phyloP scores from a whole-genome alignment of 1,139 yeast genomes.

The Nakaseomyces sp. region DNA sequence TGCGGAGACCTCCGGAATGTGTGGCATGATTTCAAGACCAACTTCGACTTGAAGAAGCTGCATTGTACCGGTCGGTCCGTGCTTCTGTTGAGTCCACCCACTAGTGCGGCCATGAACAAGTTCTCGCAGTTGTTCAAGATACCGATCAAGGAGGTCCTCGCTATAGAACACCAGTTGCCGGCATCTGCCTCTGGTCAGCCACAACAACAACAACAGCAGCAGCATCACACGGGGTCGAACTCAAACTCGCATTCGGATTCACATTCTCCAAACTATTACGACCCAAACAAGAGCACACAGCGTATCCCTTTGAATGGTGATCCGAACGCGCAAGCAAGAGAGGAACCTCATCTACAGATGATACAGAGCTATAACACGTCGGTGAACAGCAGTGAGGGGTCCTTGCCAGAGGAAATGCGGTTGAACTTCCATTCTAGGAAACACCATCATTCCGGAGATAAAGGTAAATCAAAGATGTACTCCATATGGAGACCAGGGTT shows the following conservation, averaged over 20 bases:
- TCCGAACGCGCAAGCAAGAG: too few species aligned
- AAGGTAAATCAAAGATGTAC: background rate
- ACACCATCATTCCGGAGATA: background rate
- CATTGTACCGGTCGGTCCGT: slow-evolving; percentile 84
- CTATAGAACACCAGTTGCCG: background rate
- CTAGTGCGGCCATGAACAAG: slow-evolving; percentile 75
- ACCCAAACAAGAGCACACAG: too few species aligned
- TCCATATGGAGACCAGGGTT: background rate
- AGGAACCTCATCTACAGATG: too few species aligned
- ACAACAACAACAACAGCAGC: background rate
- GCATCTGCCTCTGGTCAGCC: too few species aligned
- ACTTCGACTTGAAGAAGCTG: slow-evolving; percentile 65
- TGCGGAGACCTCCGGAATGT: slow-evolving; percentile 49
- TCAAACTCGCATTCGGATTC: too few species aligned
- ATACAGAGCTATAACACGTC: background rate
- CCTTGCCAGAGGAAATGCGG: background rate
- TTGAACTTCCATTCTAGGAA: background rate
- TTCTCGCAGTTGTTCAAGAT: slow-evolving; percentile 67
- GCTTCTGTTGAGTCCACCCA: slow-evolving; percentile 54
- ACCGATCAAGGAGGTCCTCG: slow-evolving; percentile 1
- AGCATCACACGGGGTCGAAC: background rate
- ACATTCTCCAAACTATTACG: too few species aligned
- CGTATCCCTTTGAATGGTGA: too few species aligned
- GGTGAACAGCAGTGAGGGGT: background rate
- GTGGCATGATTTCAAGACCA: slow-evolving; percentile 53